Evolutionary conservation across 768 basidiomycete species (phyloP).

Genomic region (Pleurotus citrinopileatus): DNA sequence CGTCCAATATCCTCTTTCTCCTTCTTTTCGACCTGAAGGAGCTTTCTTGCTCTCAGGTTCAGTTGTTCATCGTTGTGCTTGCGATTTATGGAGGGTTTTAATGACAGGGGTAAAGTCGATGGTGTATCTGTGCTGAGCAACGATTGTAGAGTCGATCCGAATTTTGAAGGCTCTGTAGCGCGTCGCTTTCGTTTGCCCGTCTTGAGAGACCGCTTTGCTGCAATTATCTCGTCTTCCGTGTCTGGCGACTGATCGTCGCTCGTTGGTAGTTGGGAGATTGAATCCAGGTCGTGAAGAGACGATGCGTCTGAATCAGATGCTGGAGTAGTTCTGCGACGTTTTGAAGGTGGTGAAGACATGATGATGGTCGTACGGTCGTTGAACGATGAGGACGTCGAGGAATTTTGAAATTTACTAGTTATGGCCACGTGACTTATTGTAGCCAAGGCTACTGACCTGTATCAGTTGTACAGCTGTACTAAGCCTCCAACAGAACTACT

Average conservation of each 20-base stretch:
- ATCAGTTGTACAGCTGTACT: background rate
- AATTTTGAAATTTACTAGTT: background rate
- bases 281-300: constrained; percentile 13
- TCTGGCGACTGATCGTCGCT: constrained; percentile 33
- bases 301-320: constrained; percentile 19
- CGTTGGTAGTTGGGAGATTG: constrained; percentile 18
- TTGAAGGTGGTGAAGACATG: constrained; percentile 44
- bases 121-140: constrained; percentile 72
- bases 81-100: constrained; percentile 70
- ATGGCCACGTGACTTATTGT: background rate
- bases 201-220: constrained; percentile 69
- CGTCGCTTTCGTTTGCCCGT: constrained; percentile 82
- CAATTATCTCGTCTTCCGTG: constrained; percentile 65
- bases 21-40: constrained; percentile 67
- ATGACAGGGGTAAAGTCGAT: constrained; percentile 67
- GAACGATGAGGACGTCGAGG: no score
- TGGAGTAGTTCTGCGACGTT: constrained; percentile 46
- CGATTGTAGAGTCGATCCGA: constrained; percentile 72
- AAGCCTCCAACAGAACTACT: background rate
- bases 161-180: constrained; percentile 70
- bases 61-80: constrained; percentile 75
- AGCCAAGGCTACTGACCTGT: background rate
- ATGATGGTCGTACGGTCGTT: no score
- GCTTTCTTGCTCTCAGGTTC: constrained; percentile 68
- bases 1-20: constrained; percentile 70